Percentiles rank a stretch among this genome's conserved stretches.
These are phyloP conservation scores for Candida incommunis DNA, from an alignment of 805 yeast species.

Conservation along the genomic window DNA sequence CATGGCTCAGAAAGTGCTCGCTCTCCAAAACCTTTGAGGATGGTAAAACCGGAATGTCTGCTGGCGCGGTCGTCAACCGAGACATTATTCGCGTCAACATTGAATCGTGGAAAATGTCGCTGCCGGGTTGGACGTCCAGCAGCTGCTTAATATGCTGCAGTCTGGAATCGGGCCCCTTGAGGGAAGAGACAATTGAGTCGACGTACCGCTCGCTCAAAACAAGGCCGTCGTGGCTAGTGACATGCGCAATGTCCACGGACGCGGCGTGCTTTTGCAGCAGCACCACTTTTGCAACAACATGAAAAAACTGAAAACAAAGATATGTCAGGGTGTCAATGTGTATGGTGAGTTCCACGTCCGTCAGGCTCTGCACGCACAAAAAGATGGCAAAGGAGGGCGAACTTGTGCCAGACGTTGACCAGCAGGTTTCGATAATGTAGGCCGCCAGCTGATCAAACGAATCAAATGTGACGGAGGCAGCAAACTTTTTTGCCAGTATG, in stretches of 20 bases:
- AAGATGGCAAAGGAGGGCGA: not conserved
- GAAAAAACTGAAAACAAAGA: slow-evolving; percentile 1
- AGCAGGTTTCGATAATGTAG: not conserved
- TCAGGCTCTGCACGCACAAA: not conserved
- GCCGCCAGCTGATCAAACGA: not conserved
- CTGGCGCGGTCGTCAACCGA: not conserved
- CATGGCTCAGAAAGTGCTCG: not conserved
- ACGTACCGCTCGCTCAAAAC: not conserved
- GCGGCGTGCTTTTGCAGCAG: not conserved
- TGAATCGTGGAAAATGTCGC: not conserved
- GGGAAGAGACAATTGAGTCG: not conserved
- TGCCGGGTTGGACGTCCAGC: not conserved
- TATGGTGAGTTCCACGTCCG: not conserved
- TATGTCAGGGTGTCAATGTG: not conserved
- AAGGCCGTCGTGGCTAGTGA: not conserved
- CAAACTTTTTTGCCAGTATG: not conserved
- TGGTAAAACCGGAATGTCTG: not conserved
- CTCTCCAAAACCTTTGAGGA: not conserved
- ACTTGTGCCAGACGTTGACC: not conserved
- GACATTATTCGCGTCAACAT: not conserved
- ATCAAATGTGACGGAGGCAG: not conserved
- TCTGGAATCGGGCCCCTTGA: not conserved
- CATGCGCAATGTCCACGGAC: not conserved
- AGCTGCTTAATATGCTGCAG: not conserved
- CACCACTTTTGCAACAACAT: not conserved